These are phyloP conservation scores for cucumber (Cucumis sativus) DNA, from an alignment of 306 rosid species.

Conservation along the genomic window Cucumber_9930_V3 NC_026659.2:22122501-22123000, in stretches of 20 bases:
- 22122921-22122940: not conserved
- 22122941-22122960: not conserved
- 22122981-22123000: not conserved
- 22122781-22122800: conserved; percentile 59
- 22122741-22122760: conserved; percentile 90
- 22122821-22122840: conserved; percentile 21
- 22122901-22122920: not conserved
- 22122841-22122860: not conserved
- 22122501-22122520: not conserved
- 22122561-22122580: not conserved
- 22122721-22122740: conserved; percentile 82
- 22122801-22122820: conserved; percentile 55
- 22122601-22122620: not conserved
- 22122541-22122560: not conserved
- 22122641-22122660: not conserved
- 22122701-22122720: conserved; percentile 75
- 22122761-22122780: conserved; percentile 64
- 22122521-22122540: not conserved
- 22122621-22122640: not conserved
- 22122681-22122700: not conserved
- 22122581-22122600: not conserved
- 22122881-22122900: not conserved
- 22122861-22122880: not conserved
- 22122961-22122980: not conserved
- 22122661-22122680: not conserved